Evolutionary conservation across 73 alveolate species (phyloP).

Genomic region (Paramecium bursaria): DNA sequence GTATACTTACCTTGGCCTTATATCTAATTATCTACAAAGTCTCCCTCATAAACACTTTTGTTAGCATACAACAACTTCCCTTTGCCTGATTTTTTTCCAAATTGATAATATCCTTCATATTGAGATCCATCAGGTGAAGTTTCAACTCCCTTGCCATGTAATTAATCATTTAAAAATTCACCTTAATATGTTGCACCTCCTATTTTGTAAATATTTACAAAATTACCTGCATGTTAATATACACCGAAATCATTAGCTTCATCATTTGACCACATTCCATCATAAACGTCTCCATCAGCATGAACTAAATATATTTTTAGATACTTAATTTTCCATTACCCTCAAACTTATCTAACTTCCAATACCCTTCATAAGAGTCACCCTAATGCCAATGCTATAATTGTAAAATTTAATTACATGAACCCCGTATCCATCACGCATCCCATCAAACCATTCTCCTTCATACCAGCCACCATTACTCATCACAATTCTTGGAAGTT

Average conservation of each 20-base stretch:
- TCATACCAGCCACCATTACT: conserved; percentile 15
- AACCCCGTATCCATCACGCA: conserved; percentile 40
- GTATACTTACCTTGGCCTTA: conserved; percentile 79
- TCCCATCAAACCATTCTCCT: conserved; percentile 46
- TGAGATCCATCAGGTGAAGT: conserved; percentile 84
- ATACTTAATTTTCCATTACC: conserved; percentile 65
- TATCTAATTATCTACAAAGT: conserved; percentile 75
- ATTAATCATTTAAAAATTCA: conserved; percentile 79
- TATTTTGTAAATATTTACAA: conserved; percentile 58
- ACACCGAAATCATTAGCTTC: conserved; percentile 87
- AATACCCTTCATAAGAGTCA: conserved; percentile 67
- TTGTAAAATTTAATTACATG: conserved; percentile 1
- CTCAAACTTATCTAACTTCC: conserved; percentile 70
- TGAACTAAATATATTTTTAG: conserved; percentile 32
- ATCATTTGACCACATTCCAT: conserved; percentile 77
- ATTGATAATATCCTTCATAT: conserved; percentile 76
- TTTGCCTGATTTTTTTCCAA: conserved; percentile 79
- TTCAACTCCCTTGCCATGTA: conserved; percentile 88
- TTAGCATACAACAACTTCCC: conserved; percentile 79
- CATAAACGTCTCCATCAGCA: conserved; percentile 77
- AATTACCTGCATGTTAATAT: conserved; percentile 68
- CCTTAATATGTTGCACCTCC: conserved; percentile 90
- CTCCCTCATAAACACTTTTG: conserved; percentile 80
- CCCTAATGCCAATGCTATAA: conserved; percentile 60
- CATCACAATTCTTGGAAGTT: conserved; percentile 29